Conservation (phyloP, 441 rosid species). For the Populus tomentosa region DNA sequence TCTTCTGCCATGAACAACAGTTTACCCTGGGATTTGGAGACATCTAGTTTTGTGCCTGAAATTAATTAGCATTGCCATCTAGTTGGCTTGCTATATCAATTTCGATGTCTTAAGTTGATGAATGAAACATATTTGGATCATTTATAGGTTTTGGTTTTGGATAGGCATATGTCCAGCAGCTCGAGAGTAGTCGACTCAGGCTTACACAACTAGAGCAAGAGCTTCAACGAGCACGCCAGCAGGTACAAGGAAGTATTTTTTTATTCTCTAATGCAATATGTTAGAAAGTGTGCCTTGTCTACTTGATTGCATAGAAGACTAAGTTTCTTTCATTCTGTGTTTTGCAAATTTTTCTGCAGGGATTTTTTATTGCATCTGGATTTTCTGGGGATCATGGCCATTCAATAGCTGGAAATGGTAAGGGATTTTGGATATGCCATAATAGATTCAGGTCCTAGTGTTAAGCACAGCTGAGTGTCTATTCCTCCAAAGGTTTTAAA, state of each 20-base stretch:
- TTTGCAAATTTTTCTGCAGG: background rate
- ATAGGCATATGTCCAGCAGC: slow-evolving; percentile 96
- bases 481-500: background rate
- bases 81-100: background rate
- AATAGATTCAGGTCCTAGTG: background rate
- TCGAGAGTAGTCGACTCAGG: slow-evolving; percentile 67
- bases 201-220: slow-evolving; percentile 83
- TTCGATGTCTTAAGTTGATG: slow-evolving; percentile 15
- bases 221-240: slow-evolving; percentile 47
- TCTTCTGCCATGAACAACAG: background rate
- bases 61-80: slow-evolving; percentile 5
- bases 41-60: background rate
- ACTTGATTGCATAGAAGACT: background rate
- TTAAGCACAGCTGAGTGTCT: background rate
- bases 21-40: background rate
- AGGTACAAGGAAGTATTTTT: slow-evolving; percentile 32
- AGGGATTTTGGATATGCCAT: slow-evolving; percentile 7
- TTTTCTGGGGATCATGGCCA: slow-evolving; percentile 46
- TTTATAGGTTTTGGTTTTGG: slow-evolving; percentile 52
- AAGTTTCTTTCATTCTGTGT: background rate
- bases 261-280: background rate
- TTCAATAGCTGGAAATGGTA: slow-evolving; percentile 53
- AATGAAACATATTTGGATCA: slow-evolving; percentile 29
- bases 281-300: background rate
- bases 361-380: slow-evolving; percentile 36